Evolutionary conservation across 371 early-diverging fungal species (phyloP).

Genomic region (Dinochytrium kinnereticum): DNA sequence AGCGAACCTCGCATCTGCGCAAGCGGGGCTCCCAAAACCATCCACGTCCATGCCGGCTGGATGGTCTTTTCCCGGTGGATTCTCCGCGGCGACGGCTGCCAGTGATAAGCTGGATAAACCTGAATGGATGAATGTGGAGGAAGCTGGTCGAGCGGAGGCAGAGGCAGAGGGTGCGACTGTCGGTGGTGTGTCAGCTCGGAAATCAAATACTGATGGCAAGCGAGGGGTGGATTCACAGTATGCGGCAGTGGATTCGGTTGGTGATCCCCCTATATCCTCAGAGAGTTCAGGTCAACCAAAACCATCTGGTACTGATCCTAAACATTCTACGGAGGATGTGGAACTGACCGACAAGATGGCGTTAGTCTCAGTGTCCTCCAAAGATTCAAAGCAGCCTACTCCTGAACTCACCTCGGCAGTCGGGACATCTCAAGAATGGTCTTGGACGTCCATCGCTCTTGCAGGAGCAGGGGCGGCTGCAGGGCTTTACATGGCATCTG

Average conservation of each 20-base stretch:
- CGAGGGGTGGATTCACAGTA: background rate
- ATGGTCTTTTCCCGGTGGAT: conserved; percentile 17
- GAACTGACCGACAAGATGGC: background rate
- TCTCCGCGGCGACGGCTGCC: background rate
- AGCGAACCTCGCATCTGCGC: background rate
- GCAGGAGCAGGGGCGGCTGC: conserved; percentile 39
- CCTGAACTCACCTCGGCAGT: background rate
- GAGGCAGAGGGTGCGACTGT: conserved; percentile 1
- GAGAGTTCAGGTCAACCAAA: too few species aligned
- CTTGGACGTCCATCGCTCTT: conserved; percentile 22
- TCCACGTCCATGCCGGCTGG: conserved; percentile 6
- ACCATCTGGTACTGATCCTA: too few species aligned
- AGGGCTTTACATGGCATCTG: conserved; percentile 27
- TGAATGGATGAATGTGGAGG: conserved; percentile 15
- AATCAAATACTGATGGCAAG: background rate
- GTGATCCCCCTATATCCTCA: background rate
- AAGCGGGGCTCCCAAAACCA: too few species aligned
- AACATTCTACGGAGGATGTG: background rate
- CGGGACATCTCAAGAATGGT: background rate
- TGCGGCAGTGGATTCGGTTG: background rate
- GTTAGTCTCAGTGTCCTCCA: background rate
- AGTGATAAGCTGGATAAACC: background rate
- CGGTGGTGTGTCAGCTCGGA: background rate
- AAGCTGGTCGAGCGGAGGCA: conserved; percentile 10
- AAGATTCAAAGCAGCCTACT: background rate